Evolutionary conservation across 345 rosid species (phyloP).

Genomic region (Hibiscus mutabilis): DNA sequence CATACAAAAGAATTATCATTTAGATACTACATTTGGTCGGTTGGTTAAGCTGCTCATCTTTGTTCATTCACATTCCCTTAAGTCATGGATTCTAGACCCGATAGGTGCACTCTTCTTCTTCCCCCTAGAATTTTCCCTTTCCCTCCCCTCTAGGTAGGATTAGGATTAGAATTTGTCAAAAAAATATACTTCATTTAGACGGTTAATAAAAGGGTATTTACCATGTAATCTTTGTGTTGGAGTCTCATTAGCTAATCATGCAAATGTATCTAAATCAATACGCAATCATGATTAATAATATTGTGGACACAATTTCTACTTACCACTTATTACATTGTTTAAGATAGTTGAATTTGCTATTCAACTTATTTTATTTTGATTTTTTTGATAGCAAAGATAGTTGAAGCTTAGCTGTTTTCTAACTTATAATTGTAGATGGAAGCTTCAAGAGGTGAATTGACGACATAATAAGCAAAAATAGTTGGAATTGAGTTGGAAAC

Average conservation of each 20-base stretch:
- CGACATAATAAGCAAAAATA: too few relatives aligned
- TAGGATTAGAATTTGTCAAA: too few relatives aligned
- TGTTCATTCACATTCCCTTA: too few relatives aligned
- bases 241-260: not conserved
- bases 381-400: not conserved
- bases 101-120: too few relatives aligned
- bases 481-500: constrained; percentile 1
- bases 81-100: too few relatives aligned
- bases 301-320: not conserved
- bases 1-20: too few relatives aligned
- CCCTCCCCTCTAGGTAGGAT: too few relatives aligned
- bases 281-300: not conserved
- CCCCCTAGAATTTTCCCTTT: too few relatives aligned
- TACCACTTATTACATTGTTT: not conserved
- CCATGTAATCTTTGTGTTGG: not conserved
- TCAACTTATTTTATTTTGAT: not conserved
- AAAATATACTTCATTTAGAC: not conserved
- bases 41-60: too few relatives aligned
- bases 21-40: too few relatives aligned
- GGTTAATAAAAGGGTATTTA: not conserved
- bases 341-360: not conserved
- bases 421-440: not conserved
- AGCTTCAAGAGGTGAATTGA: not conserved
- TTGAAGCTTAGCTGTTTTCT: constrained; percentile 8
- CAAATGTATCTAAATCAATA: not conserved